These are phyloP conservation scores for Panicum virgatum DNA, from an alignment of 202 grass and related monocot genomes.

Conservation along the genomic window DNA sequence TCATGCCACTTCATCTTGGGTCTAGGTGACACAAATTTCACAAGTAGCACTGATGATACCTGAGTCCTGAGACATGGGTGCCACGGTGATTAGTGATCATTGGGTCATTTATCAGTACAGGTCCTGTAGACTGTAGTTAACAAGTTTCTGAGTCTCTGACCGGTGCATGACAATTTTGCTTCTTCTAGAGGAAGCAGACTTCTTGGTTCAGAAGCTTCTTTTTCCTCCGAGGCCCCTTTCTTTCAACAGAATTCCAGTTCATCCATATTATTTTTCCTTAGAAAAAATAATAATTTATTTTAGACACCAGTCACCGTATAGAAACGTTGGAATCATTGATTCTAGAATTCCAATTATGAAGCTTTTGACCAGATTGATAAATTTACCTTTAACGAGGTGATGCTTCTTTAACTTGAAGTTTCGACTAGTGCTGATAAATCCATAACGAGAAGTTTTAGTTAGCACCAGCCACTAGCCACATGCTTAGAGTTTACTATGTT, in stretches of 20 bases:
- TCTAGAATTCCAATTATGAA: neutral
- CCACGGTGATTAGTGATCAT: neutral
- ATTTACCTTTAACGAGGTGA: neutral
- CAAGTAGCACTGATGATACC: neutral
- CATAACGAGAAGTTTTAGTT: neutral
- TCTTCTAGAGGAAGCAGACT: conserved; percentile 25
- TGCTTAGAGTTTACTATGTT: neutral
- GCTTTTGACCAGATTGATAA: neutral
- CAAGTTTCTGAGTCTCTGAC: neutral
- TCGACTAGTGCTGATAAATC: neutral
- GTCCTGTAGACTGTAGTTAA: neutral
- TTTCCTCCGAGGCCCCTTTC: neutral
- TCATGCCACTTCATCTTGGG: neutral
- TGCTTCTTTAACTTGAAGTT: neutral
- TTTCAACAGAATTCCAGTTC: neutral
- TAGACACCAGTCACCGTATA: neutral
- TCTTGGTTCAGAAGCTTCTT: conserved; percentile 10
- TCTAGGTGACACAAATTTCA: neutral
- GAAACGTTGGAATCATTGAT: neutral
- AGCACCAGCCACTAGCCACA: neutral
- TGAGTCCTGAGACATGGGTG: neutral
- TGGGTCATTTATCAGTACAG: neutral
- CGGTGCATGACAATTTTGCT: conserved; percentile 8
- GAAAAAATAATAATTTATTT: neutral
- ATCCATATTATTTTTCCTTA: neutral